Evolutionary conservation across 108 stramenopile genomes (phyloP).

Genomic region (Epithemia pelagica): DNA sequence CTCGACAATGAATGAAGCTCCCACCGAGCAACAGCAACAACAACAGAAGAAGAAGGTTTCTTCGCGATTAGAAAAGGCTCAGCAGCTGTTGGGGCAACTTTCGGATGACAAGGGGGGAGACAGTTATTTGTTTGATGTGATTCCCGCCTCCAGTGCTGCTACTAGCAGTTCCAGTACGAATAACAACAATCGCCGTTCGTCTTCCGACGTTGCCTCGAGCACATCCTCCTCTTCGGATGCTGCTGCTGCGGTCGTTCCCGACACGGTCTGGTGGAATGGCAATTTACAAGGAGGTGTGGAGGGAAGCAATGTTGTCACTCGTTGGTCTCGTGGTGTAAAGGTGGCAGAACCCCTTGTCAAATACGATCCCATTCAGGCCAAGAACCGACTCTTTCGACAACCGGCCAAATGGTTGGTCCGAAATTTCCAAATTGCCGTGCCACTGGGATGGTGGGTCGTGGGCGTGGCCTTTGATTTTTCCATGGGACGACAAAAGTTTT

Average conservation of each 20-base stretch:
- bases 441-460: slow-evolving; percentile 77
- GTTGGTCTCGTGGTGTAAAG: slow-evolving; percentile 49
- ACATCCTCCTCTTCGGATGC: not conserved
- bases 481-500: slow-evolving; percentile 28
- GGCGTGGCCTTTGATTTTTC: slow-evolving; percentile 68
- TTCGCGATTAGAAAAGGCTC: not conserved
- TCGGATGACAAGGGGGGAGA: not conserved
- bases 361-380: slow-evolving; percentile 84
- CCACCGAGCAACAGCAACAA: not conserved
- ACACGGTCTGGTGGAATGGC: slow-evolving; percentile 41
- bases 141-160: not conserved
- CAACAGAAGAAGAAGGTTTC: not conserved
- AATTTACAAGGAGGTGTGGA: slow-evolving; percentile 27
- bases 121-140: not conserved
- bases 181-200: too few species aligned
- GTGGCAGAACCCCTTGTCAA: slow-evolving; percentile 86
- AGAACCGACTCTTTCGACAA: slow-evolving; percentile 72
- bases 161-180: not conserved
- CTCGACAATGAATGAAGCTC: too few species aligned
- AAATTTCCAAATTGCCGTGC: slow-evolving; percentile 88
- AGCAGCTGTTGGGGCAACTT: not conserved
- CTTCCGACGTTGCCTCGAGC: not conserved
- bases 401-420: slow-evolving; percentile 90
- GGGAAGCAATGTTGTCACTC: slow-evolving; percentile 27
- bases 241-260: slow-evolving; percentile 17